Conservation (phyloP, 106 monocot species). For the Phalaenopsis equestris region DNA sequence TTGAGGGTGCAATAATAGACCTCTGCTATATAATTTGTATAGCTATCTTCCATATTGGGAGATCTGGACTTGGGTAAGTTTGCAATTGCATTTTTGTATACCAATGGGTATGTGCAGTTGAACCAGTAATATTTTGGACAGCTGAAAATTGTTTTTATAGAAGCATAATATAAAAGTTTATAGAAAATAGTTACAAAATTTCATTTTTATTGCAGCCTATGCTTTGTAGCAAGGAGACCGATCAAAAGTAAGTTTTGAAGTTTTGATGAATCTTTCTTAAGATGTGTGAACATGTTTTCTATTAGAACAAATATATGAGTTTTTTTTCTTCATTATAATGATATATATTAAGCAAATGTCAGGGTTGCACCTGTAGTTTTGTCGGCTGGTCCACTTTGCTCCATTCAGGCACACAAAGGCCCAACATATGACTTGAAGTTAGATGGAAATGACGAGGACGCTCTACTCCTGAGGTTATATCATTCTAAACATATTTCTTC, state of each 20-base stretch:
- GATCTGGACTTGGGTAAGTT: neutral
- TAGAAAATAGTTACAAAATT: neutral
- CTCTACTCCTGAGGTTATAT: conserved; percentile 78
- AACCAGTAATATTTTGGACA: neutral
- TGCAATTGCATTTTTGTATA: too few relatives aligned
- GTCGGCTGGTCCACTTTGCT: conserved; percentile 33
- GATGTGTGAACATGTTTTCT: neutral
- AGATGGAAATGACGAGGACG: conserved; percentile 56
- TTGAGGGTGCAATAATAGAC: neutral
- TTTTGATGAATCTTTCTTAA: neutral
- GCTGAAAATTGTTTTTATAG: neutral
- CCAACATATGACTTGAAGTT: conserved; percentile 90
- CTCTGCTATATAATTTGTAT: neutral
- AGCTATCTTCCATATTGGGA: neutral
- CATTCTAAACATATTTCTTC: neutral
- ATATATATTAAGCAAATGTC: neutral
- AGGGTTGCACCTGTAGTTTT: conserved; percentile 13
- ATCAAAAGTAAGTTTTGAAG: conserved; percentile 8
- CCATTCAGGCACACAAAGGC: conserved; percentile 68
- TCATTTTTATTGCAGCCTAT: conserved; percentile 4
- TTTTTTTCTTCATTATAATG: neutral
- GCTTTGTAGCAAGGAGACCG: neutral
- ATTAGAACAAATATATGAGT: neutral
- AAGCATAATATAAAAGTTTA: neutral
- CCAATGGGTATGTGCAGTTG: neutral